Evolutionary conservation across 1,284 basidiomycete species (phyloP).

Genomic region (Mrakiaceae sp.): DNA sequence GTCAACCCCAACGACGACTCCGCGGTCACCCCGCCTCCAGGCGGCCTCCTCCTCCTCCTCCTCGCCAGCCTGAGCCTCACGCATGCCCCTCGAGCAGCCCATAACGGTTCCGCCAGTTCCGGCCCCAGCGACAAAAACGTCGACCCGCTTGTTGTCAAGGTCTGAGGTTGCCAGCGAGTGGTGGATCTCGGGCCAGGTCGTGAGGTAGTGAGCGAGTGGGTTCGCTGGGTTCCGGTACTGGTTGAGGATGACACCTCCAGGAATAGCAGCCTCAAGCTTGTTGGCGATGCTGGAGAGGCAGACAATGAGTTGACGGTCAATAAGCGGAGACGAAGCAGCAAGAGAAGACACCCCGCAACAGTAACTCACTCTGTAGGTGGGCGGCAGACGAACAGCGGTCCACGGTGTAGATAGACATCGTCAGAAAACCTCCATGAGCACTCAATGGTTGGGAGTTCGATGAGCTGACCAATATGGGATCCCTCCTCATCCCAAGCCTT

Average conservation of each 20-base stretch:
- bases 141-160: constrained; percentile 47
- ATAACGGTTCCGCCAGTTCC: constrained; percentile 93
- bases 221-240: constrained; percentile 69
- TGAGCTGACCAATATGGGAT: constrained; percentile 4
- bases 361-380: too few species aligned
- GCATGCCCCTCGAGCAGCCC: constrained; percentile 71
- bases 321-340: too few species aligned
- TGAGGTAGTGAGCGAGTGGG: constrained; percentile 75
- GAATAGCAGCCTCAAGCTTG: constrained; percentile 64
- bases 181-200: constrained; percentile 78
- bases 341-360: too few species aligned
- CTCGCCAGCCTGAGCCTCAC: constrained; percentile 39
- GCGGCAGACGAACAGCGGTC: too few species aligned
- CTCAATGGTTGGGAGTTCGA: too few species aligned
- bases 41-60: constrained; percentile 2
- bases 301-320: constrained; percentile 18
- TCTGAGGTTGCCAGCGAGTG: constrained; percentile 29
- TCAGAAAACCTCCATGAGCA: too few species aligned
- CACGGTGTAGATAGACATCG: too few species aligned
- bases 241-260: constrained; percentile 78
- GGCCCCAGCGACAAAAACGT: constrained; percentile 75
- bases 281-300: constrained; percentile 58
- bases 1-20: constrained; percentile 68
- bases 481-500: constrained; percentile 56
- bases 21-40: neutral